Base-by-base conservation (phyloP, 225 moss, liverwort and hornwort species). In the Lunularia cruciata region DNA sequence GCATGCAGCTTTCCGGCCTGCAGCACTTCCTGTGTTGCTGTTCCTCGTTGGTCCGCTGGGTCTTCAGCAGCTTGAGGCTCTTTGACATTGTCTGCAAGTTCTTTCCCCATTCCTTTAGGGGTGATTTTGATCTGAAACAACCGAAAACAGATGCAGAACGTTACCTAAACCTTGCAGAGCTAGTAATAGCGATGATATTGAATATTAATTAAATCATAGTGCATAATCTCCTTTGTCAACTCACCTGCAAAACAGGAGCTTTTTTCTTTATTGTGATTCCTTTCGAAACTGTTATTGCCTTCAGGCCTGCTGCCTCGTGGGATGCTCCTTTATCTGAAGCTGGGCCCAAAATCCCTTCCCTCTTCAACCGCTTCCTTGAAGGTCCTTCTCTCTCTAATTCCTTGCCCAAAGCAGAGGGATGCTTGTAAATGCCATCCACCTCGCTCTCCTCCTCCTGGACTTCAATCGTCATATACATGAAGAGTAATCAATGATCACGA, bases 271-370 rank as follows among this genome's bases (percentile, higher is more conserved):
- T 91, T 10, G 48, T 80, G 63, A 82, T 69, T 65, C 59, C 72
- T 71, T 84, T 89, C n/a, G 91, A 75, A 65, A 84, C 52, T 23
- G 86, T 60, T 57, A 93, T 89, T 22, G 88, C 51, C 80, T 89
- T 99, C 34, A 99, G 82, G 49, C 98, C 98, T 68, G 93, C 93
- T 83, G 91, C 93, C 78, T 99, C 98, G 76, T 91, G 93, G 65
- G 98, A 91, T 71, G 89, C 86, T 68, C 60, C 84, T 71, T 88
- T 93, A 73, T 99, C 93, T 45, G 80, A 23, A 71, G 88, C 93
- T 60, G 98, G 98, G 19, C 93, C 98, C 65, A 99, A 63, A 68
- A 91, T 85, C 57, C 85, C 85, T 73, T 75, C 93, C 76, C 86
- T 72, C 59, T 88, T 99, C 33, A 77, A 65, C 77, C 89, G 81